phyloP scores from a whole-genome alignment of 768 basidiomycete species.

The Tulasnella sp. region DNA sequence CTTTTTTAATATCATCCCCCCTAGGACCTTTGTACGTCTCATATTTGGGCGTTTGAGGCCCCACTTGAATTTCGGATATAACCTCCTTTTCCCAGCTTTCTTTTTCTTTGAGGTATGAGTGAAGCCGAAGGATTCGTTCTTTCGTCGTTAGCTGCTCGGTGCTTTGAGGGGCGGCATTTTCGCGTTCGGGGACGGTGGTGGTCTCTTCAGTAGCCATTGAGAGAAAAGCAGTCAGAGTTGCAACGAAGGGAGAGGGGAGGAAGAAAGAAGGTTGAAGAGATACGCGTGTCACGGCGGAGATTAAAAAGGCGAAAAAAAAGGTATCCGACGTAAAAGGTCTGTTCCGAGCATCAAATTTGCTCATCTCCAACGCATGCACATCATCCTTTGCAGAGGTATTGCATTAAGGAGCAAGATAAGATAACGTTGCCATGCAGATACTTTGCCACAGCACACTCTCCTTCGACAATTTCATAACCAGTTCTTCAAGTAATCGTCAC shows the following conservation, averaged over 20 bases:
- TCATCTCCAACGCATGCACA: neutral
- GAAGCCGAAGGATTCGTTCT: neutral
- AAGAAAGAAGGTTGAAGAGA: neutral
- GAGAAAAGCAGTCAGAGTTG: too few species aligned
- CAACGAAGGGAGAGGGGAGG: neutral
- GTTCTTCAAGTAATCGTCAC: slow-evolving; percentile 67
- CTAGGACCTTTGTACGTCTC: neutral
- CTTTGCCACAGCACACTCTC: neutral
- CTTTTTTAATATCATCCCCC: neutral
- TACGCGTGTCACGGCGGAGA: neutral
- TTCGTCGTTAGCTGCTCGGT: neutral
- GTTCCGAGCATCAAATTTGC: neutral
- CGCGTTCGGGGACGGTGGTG: neutral
- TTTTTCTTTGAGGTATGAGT: neutral
- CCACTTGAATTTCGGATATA: neutral
- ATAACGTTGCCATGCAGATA: neutral
- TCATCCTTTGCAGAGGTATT: neutral
- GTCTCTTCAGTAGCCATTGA: neutral
- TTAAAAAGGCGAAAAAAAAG: neutral
- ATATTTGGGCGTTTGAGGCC: neutral
- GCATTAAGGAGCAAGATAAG: neutral
- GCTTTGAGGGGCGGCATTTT: neutral
- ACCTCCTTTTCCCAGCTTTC: neutral
- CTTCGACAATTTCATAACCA: neutral
- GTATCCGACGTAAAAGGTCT: neutral